A percentile compares a stretch with the other conserved stretches of the same genome.
phyloP scores from a whole-genome alignment of 139 green algal genomes.

The Picocystis salinarum region DNA sequence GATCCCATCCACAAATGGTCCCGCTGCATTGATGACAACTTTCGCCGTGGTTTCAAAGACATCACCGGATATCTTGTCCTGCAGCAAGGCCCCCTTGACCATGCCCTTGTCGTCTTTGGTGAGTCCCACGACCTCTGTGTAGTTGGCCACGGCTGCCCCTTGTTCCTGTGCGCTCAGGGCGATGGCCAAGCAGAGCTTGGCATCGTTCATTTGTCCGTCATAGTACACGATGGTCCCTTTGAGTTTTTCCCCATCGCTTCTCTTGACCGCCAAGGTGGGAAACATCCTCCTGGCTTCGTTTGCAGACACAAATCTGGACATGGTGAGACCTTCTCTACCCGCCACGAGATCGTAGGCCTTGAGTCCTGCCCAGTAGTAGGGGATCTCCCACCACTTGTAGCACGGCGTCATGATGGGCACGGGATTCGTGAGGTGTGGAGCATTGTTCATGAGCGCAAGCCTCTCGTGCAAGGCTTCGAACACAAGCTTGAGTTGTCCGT shows the following conservation, averaged over 20 bases:
- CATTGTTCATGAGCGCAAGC: constrained; percentile 56
- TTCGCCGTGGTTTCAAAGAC: constrained; percentile 39
- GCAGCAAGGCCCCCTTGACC: constrained; percentile 43
- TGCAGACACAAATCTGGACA: constrained; percentile 48
- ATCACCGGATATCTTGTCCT: constrained; percentile 36
- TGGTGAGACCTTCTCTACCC: constrained; percentile 40
- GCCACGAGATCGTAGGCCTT: constrained; percentile 89
- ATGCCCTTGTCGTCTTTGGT: constrained; percentile 31
- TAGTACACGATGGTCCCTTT: constrained; percentile 86
- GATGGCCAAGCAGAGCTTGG: constrained; percentile 63
- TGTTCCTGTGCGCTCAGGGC: constrained; percentile 66
- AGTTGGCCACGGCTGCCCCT: constrained; percentile 69
- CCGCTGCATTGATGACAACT: constrained; percentile 77
- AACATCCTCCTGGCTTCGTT: constrained; percentile 22
- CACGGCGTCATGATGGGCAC: constrained; percentile 92
- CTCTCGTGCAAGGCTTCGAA: constrained; percentile 76
- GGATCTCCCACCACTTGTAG: constrained; percentile 94
- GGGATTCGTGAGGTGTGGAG: constrained; percentile 46
- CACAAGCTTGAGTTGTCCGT: constrained; percentile 76
- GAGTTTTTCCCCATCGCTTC: constrained; percentile 27
- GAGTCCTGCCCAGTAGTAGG: constrained; percentile 87
- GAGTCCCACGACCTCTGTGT: constrained; percentile 35
- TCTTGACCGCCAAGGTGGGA: constrained; percentile 44
- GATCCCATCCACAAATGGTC: constrained; percentile 54
- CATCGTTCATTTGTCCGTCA: constrained; percentile 92